A percentile compares a stretch with the other conserved stretches of the same genome.
These are phyloP conservation scores for Coffea eugenioides DNA, from an alignment of 257 asterid genomes.

Conservation along the genomic window DNA sequence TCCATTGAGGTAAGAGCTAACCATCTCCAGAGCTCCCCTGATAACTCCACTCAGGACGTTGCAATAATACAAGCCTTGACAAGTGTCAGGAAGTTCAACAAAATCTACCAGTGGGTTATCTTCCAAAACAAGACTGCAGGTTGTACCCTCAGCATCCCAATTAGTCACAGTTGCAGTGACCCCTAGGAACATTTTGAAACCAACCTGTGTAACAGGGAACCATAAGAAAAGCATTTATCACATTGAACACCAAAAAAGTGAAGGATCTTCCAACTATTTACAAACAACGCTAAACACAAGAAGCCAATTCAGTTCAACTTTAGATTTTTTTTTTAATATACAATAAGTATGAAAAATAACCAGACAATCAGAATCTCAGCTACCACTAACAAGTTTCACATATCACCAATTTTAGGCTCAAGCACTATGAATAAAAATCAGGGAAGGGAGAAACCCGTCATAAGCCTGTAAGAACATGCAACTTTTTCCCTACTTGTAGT, in stretches of 20 bases:
- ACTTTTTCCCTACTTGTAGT: background rate
- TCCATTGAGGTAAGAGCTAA: slow-evolving; percentile 34
- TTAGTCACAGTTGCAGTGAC: slow-evolving; percentile 76
- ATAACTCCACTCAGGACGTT: slow-evolving; percentile 90
- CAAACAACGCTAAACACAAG: background rate
- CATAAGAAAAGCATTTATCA: background rate
- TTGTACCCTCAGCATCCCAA: slow-evolving; percentile 92
- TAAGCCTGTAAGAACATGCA: background rate
- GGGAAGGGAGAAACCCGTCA: background rate
- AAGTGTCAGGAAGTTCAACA: slow-evolving; percentile 96
- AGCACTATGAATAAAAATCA: background rate
- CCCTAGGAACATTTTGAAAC: slow-evolving; percentile 90
- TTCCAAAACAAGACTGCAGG: slow-evolving; percentile 88
- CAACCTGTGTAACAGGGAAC: slow-evolving; percentile 50
- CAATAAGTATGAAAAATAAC: background rate
- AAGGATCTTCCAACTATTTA: background rate
- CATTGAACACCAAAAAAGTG: background rate
- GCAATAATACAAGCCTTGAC: slow-evolving; percentile 95
- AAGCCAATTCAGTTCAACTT: background rate
- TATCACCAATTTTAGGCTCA: background rate
- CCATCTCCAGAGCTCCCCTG: slow-evolving; percentile 97
- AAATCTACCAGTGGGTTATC: slow-evolving; percentile 96
- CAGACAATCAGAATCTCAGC: background rate
- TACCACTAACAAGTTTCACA: background rate
- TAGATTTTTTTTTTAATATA: background rate